A percentile compares a stretch with the other conserved stretches of the same genome.
phyloP scores from a whole-genome alignment of 2,329 filamentous ascomycete genomes.

The Bipolaris bicolor region DNA sequence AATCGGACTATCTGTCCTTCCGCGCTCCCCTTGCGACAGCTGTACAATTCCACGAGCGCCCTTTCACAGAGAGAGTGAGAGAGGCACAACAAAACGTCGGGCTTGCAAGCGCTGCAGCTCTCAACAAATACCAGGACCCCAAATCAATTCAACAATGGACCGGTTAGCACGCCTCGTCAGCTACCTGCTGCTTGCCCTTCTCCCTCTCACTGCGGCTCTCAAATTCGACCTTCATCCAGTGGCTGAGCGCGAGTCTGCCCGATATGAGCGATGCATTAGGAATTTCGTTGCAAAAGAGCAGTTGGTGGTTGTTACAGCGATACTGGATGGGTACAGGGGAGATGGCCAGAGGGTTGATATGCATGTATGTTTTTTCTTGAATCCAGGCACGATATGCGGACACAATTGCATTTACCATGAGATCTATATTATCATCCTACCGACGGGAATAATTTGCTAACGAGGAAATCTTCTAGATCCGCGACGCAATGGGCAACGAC shows the following conservation, averaged over 20 bases:
- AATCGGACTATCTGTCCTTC: slow-evolving; percentile 45
- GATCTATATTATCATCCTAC: no score
- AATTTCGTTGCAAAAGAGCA: slow-evolving; percentile 95
- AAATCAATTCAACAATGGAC: slow-evolving; percentile 37
- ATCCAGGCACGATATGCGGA: no score
- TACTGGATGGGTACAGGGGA: slow-evolving; percentile 80
- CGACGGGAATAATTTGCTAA: not conserved
- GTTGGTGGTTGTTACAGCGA: slow-evolving; percentile 93
- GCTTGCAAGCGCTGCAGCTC: slow-evolving; percentile 17
- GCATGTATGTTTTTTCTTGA: slow-evolving; percentile 68
- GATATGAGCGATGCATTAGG: slow-evolving; percentile 86
- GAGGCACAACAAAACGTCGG: slow-evolving; percentile 13
- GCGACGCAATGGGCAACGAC: slow-evolving; percentile 93
- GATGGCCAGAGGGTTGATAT: slow-evolving; percentile 95
- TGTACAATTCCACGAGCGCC: slow-evolving; percentile 31
- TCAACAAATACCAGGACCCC: slow-evolving; percentile 20
- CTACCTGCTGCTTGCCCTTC: slow-evolving; percentile 47
- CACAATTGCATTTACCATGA: no score
- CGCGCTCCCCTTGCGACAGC: slow-evolving; percentile 27
- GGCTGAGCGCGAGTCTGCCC: slow-evolving; percentile 64
- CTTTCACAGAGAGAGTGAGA: slow-evolving; percentile 12
- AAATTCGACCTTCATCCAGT: slow-evolving; percentile 91
- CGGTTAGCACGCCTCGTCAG: slow-evolving; percentile 42
- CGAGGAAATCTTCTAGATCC: slow-evolving; percentile 68
- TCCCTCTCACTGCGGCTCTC: slow-evolving; percentile 66